Conservation (phyloP, 768 basidiomycete species). For the Mycena amicta region DNA sequence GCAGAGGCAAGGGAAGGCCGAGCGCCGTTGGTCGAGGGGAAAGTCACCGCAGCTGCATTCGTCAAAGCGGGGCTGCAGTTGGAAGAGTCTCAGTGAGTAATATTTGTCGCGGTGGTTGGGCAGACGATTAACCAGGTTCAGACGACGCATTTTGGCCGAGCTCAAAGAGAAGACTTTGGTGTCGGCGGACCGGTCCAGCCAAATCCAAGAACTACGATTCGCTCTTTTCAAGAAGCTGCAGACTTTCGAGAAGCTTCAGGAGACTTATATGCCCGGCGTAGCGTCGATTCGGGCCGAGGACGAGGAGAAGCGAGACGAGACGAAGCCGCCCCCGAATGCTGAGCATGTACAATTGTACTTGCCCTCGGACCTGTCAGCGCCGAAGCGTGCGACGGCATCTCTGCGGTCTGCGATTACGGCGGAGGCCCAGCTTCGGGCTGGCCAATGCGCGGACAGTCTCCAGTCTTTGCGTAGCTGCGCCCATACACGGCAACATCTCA, state of each 20-base stretch:
- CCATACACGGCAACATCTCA: conserved; percentile 8
- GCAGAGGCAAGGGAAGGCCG: background rate
- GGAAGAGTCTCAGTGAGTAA: background rate
- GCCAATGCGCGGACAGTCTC: conserved; percentile 7
- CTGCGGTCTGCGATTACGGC: background rate
- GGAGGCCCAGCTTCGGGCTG: conserved; percentile 7
- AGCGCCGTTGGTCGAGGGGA: background rate
- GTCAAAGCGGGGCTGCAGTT: background rate
- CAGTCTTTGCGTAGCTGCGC: background rate
- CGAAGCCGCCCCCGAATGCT: background rate
- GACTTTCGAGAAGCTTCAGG: conserved; percentile 2
- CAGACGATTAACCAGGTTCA: background rate
- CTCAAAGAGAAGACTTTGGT: background rate
- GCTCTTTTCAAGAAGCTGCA: conserved; percentile 1
- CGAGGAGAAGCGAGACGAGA: background rate
- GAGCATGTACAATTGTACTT: conserved; percentile 10
- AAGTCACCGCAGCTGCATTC: background rate
- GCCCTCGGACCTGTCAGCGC: background rate
- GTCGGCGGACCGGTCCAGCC: background rate
- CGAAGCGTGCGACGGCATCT: background rate
- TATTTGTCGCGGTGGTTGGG: background rate
- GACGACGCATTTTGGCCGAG: conserved; percentile 3
- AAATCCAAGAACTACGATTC: conserved; percentile 14
- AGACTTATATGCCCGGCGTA: conserved; percentile 10
- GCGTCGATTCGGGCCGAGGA: background rate